Evolutionary conservation across 495 filamentous ascomycete genomes (phyloP), one percentile per base, ranked within the genome.

Genomic region (Friedmanniomyces simplex): DNA sequence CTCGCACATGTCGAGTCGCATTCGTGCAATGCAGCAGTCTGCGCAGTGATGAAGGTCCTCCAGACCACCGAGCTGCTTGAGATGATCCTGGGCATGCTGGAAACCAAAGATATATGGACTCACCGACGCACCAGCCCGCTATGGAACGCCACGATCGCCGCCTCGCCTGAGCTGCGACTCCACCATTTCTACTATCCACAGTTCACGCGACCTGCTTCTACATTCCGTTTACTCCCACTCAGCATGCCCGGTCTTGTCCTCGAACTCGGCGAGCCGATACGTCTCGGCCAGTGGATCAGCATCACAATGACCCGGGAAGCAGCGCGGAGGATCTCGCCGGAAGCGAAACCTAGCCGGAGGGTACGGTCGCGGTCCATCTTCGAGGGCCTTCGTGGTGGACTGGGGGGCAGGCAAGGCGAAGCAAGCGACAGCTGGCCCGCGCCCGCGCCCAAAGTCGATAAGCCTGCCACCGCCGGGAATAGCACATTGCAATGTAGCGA

Each of bases 21-120:
- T 36, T 20, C 34, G 6, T 62, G 59, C 50, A 18, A 25, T 21
- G 34, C 50, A 4, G 25, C 41, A 13, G 28, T 20, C 6, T 62
- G 59, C 43, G 47, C 59, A 1, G 49, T 62, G 0, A 49, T 11
- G 3, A 52, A 50, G 34, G 47, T 58, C 1, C 54, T 58, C 25
- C 48, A 47, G n/a, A 62, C 59, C 1, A 57, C 55, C 3, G 59
- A 62, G 39, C 30, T 62, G 1, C 50, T 62, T 14, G 59, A 62
- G 22, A 8, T 47, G 1, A 50, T 58, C 14, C 18, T 62, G 8
- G 45, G 14, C 34, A 34, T 22, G 36, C 26, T 62, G 3, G 25
- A 46, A 1, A 53, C 59, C 10, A 26, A 32, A n/a, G 42, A 62
- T 26, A 26, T 62, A 37, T 37, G 57, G 12, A 10, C 18, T 6